Base-by-base conservation (phyloP, 2,329 filamentous ascomycete genomes). In the Fusarium marasasianum region DNA sequence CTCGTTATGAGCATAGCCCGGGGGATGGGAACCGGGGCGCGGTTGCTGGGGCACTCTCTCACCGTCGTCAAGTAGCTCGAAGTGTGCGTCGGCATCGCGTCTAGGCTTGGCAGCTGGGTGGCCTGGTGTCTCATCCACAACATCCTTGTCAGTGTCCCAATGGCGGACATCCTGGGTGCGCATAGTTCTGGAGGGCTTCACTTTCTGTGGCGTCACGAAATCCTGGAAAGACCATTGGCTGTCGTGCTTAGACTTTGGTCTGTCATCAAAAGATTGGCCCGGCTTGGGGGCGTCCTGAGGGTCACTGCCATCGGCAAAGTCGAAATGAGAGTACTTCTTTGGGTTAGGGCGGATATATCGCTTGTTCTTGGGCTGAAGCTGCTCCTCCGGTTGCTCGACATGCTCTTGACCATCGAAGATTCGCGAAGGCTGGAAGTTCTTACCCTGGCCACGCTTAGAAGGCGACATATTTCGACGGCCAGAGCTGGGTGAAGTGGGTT, bases 161-260 rank as follows among this genome's bases (percentile, higher is more conserved):
- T 96, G 92, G 63, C 93, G 92, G 69, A 91, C 88, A 70, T 96
- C 91, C 79, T 94, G 90, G 44, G 88, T 85, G 68, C 91, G 88
- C 60, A 86, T 80, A 29, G 88, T 81, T 81, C 92, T 93, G 51
- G 87, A 84, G 9, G 88, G 87, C 54, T 90, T 86, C 33, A 84
- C 75, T 86, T 97, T 98, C 74, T 92, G 89, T 0, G 96, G 96
- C 1, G 95, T 98, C 22, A 86, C 85, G 78, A 97, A 97, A 83
- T 98, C 95, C 70, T 94, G 90, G 82, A 98, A 98, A 55, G 91
- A 91, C 95, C 96, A 98, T 71, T 94, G 92, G 73, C 91, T 91
- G 67, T 87, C 85, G 80, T 94, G 91, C 84, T 93, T 94, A 62
- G 87, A 86, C 79, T 87, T 88, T 70, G 84, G 81, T 31, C 81